These are phyloP conservation scores for Nepenthes gracilis DNA, from an alignment of 148 eudicot species.

Conservation along the genomic window DNA sequence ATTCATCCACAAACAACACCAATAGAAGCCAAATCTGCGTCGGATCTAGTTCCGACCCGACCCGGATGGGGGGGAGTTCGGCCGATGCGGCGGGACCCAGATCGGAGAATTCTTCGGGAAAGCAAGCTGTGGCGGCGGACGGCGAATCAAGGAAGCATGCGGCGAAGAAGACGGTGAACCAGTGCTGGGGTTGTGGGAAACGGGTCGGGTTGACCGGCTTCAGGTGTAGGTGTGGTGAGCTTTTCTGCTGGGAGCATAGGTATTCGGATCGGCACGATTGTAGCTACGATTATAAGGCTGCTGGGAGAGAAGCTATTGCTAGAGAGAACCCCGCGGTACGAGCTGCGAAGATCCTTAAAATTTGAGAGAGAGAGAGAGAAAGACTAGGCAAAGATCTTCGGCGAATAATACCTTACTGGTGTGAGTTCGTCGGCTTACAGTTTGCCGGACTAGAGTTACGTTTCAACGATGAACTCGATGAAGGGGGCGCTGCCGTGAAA, in stretches of 20 bases:
- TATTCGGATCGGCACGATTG: constrained; percentile 82
- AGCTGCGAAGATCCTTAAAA: constrained; percentile 66
- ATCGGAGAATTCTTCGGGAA: constrained; percentile 15
- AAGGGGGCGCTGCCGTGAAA: too few species aligned
- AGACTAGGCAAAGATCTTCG: not conserved
- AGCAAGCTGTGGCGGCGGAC: constrained; percentile 4
- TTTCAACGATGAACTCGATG: too few species aligned
- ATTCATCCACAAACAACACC: constrained; percentile 10
- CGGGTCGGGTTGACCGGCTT: constrained; percentile 71
- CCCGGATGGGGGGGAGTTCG: not conserved
- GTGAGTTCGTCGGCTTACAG: too few species aligned
- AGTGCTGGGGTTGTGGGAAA: constrained; percentile 57
- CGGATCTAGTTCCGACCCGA: not conserved
- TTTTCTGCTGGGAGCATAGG: constrained; percentile 69
- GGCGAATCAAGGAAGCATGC: not conserved
- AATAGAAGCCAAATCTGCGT: constrained; percentile 18
- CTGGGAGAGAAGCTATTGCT: constrained; percentile 60
- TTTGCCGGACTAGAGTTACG: too few species aligned
- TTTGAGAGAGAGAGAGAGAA: constrained; percentile 11
- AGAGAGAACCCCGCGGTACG: constrained; percentile 63
- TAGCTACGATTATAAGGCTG: constrained; percentile 64
- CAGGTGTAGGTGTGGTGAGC: constrained; percentile 63
- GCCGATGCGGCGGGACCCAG: constrained; percentile 11
- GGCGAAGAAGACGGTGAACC: constrained; percentile 31
- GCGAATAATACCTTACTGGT: too few species aligned